Conservation (phyloP, 768 basidiomycete species). For the Rhodocollybia butyracea region DNA sequence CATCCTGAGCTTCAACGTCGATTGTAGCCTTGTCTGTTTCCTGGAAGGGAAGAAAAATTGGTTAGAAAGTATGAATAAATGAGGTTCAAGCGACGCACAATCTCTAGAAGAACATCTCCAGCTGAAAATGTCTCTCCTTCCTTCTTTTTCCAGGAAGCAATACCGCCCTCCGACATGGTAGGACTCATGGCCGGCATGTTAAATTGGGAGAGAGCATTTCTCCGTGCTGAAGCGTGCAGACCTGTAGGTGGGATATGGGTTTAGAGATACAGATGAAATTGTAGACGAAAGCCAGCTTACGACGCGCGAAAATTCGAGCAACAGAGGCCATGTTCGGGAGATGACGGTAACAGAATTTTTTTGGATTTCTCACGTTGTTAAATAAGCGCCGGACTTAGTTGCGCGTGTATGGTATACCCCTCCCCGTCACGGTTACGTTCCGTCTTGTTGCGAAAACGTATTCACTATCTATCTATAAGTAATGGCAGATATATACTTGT, state of each 20-base stretch:
- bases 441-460: no score
- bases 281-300: conserved; percentile 35
- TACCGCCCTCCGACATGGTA: conserved; percentile 99
- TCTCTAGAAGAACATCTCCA: conserved; percentile 95
- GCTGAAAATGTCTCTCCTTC: conserved; percentile 88
- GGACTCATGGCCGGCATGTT: conserved; percentile 99
- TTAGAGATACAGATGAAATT: not conserved
- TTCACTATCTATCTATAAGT: no score
- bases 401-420: no score
- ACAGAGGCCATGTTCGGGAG: conserved; percentile 53
- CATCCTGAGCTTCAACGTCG: conserved; percentile 98
- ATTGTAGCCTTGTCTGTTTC: conserved; percentile 99
- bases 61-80: not conserved
- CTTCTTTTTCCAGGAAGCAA: conserved; percentile 95
- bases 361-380: no score
- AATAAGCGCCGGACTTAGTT: not conserved
- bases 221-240: conserved; percentile 76
- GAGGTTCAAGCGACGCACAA: conserved; percentile 50
- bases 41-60: conserved; percentile 35
- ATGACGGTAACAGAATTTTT: conserved; percentile 16
- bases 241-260: conserved; percentile 40
- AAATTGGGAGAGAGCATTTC: conserved; percentile 82
- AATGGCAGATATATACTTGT: no score
- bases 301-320: conserved; percentile 63
- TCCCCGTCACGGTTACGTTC: no score